These are phyloP conservation scores for Cyclocybe aegerita DNA, from an alignment of 768 basidiomycete species.

Conservation along the genomic window DNA sequence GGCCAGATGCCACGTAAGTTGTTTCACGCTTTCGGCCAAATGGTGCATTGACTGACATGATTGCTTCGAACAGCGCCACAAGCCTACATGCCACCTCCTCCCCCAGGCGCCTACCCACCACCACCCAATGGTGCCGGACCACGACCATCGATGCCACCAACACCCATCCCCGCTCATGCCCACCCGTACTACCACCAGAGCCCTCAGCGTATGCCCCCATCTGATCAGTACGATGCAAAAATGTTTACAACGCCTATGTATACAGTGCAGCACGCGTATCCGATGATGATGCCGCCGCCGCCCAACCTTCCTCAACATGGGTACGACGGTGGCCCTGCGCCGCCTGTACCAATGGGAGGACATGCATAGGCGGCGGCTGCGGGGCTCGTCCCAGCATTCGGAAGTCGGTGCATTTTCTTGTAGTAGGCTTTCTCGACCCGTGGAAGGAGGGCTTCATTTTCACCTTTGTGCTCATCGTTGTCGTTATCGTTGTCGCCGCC, in stretches of 20 bases:
- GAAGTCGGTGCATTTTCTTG: not conserved
- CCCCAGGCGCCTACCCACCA: conserved; percentile 76
- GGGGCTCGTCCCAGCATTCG: not conserved
- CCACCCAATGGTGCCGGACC: conserved; percentile 77
- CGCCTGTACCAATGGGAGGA: conserved; percentile 76
- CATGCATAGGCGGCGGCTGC: conserved; percentile 42
- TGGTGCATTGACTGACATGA: conserved; percentile 8
- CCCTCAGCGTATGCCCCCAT: conserved; percentile 65
- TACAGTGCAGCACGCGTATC: conserved; percentile 84
- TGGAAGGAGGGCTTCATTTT: conserved; percentile 4
- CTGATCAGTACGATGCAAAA: conserved; percentile 20
- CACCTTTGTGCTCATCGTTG: not conserved
- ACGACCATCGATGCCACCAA: conserved; percentile 89
- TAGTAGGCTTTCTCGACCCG: not conserved
- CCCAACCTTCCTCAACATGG: conserved; percentile 59
- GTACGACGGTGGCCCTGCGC: conserved; percentile 70
- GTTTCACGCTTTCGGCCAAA: not conserved
- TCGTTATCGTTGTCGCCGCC: conserved; percentile 4
- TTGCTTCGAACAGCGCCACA: conserved; percentile 48
- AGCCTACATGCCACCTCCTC: conserved; percentile 76
- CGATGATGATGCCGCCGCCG: conserved; percentile 90
- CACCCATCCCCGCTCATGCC: conserved; percentile 83
- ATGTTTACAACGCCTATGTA: conserved; percentile 30
- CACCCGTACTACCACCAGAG: conserved; percentile 90
- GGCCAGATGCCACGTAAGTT: conserved; percentile 84